These are phyloP conservation scores for Podosphaera xanthii DNA, from an alignment of 2,329 filamentous ascomycete genomes.

Conservation along the genomic window DNA sequence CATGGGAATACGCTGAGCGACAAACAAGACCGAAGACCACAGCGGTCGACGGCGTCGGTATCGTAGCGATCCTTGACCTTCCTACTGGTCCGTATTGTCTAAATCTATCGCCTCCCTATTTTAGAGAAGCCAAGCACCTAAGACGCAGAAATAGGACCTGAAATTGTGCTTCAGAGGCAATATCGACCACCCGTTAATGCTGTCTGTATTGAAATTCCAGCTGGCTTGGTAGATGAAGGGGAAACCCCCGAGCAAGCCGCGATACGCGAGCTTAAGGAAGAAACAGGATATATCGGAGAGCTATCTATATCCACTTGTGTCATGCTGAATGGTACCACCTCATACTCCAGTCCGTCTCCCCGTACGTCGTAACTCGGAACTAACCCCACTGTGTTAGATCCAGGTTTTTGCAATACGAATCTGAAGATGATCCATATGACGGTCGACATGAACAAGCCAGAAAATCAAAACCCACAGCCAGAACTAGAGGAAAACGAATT, in stretches of 20 bases:
- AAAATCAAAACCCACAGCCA: constrained; percentile 24
- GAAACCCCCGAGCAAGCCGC: constrained; percentile 39
- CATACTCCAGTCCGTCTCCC: constrained; percentile 1
- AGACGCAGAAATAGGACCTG: constrained; percentile 16
- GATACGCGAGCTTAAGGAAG: constrained; percentile 39
- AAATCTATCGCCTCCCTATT: not conserved
- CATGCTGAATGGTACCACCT: constrained; percentile 33
- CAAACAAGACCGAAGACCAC: constrained; percentile 36
- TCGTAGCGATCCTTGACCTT: constrained; percentile 43
- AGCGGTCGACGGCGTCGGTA: constrained; percentile 50
- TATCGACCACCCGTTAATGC: constrained; percentile 38
- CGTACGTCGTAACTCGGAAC: not conserved
- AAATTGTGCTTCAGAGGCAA: constrained; percentile 43
- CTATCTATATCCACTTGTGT: constrained; percentile 34
- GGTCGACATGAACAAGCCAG: constrained; percentile 22
- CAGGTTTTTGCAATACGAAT: constrained; percentile 44
- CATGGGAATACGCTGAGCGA: constrained; percentile 55
- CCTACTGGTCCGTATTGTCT: constrained; percentile 19
- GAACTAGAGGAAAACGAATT: constrained; percentile 28
- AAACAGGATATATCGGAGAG: constrained; percentile 40
- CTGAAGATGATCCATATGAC: constrained; percentile 29
- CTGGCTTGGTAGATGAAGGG: constrained; percentile 37
- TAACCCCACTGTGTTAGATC: constrained; percentile 19
- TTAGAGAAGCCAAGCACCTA: not conserved
- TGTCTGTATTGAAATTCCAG: constrained; percentile 39